Evolutionary conservation across 805 yeast species (phyloP).

Genomic region (Diddensiella caesifluorescens): DNA sequence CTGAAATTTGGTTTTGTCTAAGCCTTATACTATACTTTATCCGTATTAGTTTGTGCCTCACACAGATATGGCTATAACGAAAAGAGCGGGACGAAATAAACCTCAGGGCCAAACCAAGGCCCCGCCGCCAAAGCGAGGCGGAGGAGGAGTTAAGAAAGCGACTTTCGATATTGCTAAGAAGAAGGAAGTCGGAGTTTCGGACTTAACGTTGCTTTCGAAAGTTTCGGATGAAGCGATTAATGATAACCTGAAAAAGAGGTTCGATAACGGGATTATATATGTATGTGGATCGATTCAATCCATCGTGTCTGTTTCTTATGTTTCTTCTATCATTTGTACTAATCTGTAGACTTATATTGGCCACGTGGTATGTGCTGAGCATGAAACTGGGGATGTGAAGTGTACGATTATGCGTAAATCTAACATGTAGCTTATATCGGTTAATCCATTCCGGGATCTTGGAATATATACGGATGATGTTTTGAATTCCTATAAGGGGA

Average conservation of each 20-base stretch:
- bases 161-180: constrained; percentile 81
- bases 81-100: constrained; percentile 61
- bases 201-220: constrained; percentile 79
- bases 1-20: too few species aligned
- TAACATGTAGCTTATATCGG: constrained; percentile 61
- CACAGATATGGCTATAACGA: constrained; percentile 73
- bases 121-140: constrained; percentile 27
- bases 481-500: constrained; percentile 74
- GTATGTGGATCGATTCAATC: constrained; percentile 7
- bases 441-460: constrained; percentile 92
- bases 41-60: too few species aligned
- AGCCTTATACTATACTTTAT: too few species aligned
- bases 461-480: constrained; percentile 88
- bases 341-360: constrained; percentile 32
- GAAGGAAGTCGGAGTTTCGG: constrained; percentile 98
- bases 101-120: constrained; percentile 52
- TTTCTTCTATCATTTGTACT: background rate
- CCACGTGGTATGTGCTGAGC: constrained; percentile 33
- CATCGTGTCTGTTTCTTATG: background rate
- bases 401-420: too few species aligned
- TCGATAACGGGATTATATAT: constrained; percentile 83
- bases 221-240: constrained; percentile 90
- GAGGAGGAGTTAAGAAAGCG: constrained; percentile 74
- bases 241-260: constrained; percentile 83
- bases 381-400: too few species aligned